Evolutionary conservation across 805 yeast genomes (phyloP), one percentile per base, ranked within the genome.

Genomic region (Candida pseudofarinosa): DNA sequence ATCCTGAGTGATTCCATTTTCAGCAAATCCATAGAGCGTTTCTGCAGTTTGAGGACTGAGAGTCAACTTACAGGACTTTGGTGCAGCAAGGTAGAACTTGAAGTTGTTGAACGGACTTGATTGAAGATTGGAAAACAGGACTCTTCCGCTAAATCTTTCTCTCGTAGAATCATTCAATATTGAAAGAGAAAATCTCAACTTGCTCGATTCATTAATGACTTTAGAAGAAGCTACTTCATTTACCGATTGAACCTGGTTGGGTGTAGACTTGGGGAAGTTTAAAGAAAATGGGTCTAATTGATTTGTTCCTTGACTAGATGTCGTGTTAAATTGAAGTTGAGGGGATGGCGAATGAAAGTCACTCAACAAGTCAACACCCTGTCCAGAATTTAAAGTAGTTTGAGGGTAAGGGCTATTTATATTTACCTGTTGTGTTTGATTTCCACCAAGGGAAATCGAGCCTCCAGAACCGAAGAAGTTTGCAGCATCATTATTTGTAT

Each of bases 81-180:
- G 88, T 26, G 81, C 88, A 0, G 95, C 93, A 32, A 85, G 60
- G 55, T 80, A 69, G 50, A 83, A 78, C 45, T 78, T 76, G 35
- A 86, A 60, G 44, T 74, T 71, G 5, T 74, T 60, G 28, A 85
- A 60, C 13, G 76, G 60, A 5, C 67, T 50, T 35, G 70, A 53
- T 37, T 71, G 65, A 6, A 67, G 47, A 61, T 83, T 85, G 39
- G 85, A 72, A 52, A 81, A 75, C 39, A 61, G 58, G 7, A 79
- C 71, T 28, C 67, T 69, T 6, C 85, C 74, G 19, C 60, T 58
- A 32, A 78, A 51, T 10, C 40, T 57, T 1, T 65, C 58, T 19
- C 63, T 53, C 7, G 65, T 55, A 0, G 76, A 56, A 23, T 62
- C 58, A 38, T 73, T 63, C 3, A 55, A 39, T 7, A 69, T 54